These are phyloP conservation scores for Globisporangium spinosum DNA, from an alignment of 352 stramenopile genomes.

Conservation along the genomic window DNA sequence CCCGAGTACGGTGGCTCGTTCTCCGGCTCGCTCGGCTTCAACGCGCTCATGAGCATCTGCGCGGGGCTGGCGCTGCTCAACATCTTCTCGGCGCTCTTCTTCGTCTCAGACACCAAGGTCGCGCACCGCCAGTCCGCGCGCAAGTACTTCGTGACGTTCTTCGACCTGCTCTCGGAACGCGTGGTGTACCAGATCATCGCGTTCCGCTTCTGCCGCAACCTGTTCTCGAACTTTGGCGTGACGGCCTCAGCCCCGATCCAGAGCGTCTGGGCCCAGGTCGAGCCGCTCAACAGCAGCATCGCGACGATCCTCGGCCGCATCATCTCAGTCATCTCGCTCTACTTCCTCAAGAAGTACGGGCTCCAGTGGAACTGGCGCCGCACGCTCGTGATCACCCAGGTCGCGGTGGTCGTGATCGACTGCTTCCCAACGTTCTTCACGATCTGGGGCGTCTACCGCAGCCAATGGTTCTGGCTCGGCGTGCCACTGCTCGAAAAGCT, in stretches of 20 bases:
- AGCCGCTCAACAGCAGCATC: conserved; percentile 19
- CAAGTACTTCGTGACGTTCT: conserved; percentile 15
- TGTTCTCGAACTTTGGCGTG: conserved; percentile 19
- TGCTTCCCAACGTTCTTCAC: conserved; percentile 19
- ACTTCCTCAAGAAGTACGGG: conserved; percentile 21
- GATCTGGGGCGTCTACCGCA: conserved; percentile 22
- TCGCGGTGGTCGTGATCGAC: conserved; percentile 20
- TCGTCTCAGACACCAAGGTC: conserved; percentile 15
- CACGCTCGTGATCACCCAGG: conserved; percentile 18
- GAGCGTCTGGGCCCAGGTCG: conserved; percentile 18
- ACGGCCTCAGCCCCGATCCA: conserved; percentile 13
- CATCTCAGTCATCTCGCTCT: conserved; percentile 15
- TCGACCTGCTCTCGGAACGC: conserved; percentile 15
- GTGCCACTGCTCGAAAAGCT: conserved; percentile 22
- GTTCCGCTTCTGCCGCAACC: conserved; percentile 21
- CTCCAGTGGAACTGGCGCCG: conserved; percentile 23
- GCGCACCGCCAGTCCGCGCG: conserved; percentile 4
- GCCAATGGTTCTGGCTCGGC: conserved; percentile 23
- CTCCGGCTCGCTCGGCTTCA: conserved; percentile 20
- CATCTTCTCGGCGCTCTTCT: conserved; percentile 21
- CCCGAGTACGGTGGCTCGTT: conserved; percentile 24
- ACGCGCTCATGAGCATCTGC: conserved; percentile 16
- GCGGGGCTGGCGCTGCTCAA: conserved; percentile 14
- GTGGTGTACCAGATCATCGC: conserved; percentile 23
- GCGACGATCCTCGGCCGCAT: conserved; percentile 13